phyloP scores from a whole-genome alignment of 306 rosid genomes.

The Echinosophora koreensis region DNA sequence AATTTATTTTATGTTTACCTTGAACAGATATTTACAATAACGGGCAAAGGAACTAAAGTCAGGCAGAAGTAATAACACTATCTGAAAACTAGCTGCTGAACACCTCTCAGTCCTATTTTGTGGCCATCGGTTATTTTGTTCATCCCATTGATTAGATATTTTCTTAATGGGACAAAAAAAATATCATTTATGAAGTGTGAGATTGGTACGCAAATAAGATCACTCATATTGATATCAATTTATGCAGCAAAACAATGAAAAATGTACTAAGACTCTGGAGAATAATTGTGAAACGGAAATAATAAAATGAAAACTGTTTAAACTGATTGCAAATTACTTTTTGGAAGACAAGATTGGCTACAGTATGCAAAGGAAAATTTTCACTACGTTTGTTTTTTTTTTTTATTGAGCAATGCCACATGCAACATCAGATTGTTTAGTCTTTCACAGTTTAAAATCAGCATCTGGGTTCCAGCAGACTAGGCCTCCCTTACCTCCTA shows the following conservation, averaged over 20 bases:
- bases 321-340: neutral
- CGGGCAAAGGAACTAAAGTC: no score
- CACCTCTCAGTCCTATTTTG: neutral
- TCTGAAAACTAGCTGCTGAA: neutral
- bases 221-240: neutral
- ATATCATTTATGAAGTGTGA: neutral
- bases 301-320: neutral
- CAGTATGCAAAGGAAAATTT: neutral
- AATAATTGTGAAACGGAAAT: neutral
- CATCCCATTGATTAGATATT: neutral
- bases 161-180: no score
- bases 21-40: no score
- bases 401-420: neutral
- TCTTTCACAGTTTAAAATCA: slow-evolving; percentile 6
- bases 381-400: neutral
- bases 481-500: neutral
- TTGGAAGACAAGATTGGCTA: neutral
- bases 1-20: no score
- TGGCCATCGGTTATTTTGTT: neutral
- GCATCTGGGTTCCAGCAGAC: neutral
- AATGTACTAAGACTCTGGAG: neutral
- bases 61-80: no score
- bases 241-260: neutral
- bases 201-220: neutral
- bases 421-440: neutral